Evolutionary conservation across 73 alveolate genomes (phyloP), one percentile per base, ranked within the genome.

Genomic region (Paramecium sonneborni): DNA sequence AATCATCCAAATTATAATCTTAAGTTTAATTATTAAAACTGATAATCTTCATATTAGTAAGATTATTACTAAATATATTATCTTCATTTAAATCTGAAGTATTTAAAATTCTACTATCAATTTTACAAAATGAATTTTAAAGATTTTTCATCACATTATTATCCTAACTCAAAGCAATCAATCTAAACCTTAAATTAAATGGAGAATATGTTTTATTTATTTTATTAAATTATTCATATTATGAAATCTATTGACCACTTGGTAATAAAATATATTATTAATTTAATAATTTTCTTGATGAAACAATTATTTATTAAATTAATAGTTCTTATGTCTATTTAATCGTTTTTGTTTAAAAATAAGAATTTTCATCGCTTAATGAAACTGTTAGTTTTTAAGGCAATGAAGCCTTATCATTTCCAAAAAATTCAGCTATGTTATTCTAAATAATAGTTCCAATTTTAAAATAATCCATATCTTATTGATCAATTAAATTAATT

Each of bases 1-100:
- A 74, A 15, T 38, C 46, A 74, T 74, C 87, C 11, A 74, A 74
- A 74, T 74, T 74, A 35, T 74, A 74, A 74, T 74, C 87, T 35
- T 74, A 5, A 74, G 62, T 35, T 0, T 3, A 30, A 38, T 24
- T 30, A 74, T 74, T 74, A 74, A 74, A 74, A 15, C 0, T 38
- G 9, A 74, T 30, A 11, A 9, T 1, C 9, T 32, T 30, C 20
- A 30, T 1, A 35, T n/a, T 35, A 35, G 58, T 74, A 14, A 32
- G 14, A 74, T 32, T 35, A 74, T 24, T 74, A 20, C 46, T 21
- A 35, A 74, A 74, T 67, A 3, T 30, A 24, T 21, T 15, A 0
- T 21, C 20, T 3, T 35, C 14, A 35, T 1, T 14, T 37, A 30
- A 14, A 74, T 74, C 26, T 74, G 58, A 35, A 3, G 34, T 74